Base-by-base conservation (phyloP, 2,329 filamentous ascomycete species). In the Colletotrichum kahawae region DNA sequence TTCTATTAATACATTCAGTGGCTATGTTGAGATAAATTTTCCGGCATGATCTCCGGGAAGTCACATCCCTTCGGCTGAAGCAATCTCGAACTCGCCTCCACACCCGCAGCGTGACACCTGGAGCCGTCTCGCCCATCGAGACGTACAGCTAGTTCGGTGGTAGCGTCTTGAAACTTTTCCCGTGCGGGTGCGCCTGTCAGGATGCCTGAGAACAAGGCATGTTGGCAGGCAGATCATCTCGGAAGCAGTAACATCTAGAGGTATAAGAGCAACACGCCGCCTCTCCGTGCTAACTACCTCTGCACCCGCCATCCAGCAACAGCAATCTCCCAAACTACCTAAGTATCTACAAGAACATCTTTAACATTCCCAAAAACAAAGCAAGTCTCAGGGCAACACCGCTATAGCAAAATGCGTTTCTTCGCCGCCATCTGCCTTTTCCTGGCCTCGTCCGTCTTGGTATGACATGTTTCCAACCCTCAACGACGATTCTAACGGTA, bases 61-160 rank as follows among this genome's bases (percentile, higher is more conserved):
- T 48, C 7, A 18, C 38, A 48, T 48, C 18, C 18, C 5, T 21
- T 48, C 18, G 38, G 38, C 18, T 48, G 38, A 48, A 48, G 38
- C 38, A 48, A 48, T n/a, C 38, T 48, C 38, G 38, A 48, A 48
- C 38, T 9, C 9, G 18, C 18, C 6, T n/a, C 18, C n/a, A 48
- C 9, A 48, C 38, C 18, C 2, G 38, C 18, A 48, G 18, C 38
- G n/a, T 18, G 9, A 48, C 38, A 48, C 9, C n/a, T 48, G 10
- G 6, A 12, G 12, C 1, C 38, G 18, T 48, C 38, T 48, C 38
- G n/a, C 1, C 18, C 38, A 48, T n/a, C 3, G 18, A 48, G 18
- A 48, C 6, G 38, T n/a, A 48, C 38, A n/a, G 0, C 0, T n/a
- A 12, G 6, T 12, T n/a, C 5, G 18, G 1, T 48, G 18, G 9